phyloP scores from a whole-genome alignment of 2,329 filamentous ascomycete genomes.

The Cercospora sp. region DNA sequence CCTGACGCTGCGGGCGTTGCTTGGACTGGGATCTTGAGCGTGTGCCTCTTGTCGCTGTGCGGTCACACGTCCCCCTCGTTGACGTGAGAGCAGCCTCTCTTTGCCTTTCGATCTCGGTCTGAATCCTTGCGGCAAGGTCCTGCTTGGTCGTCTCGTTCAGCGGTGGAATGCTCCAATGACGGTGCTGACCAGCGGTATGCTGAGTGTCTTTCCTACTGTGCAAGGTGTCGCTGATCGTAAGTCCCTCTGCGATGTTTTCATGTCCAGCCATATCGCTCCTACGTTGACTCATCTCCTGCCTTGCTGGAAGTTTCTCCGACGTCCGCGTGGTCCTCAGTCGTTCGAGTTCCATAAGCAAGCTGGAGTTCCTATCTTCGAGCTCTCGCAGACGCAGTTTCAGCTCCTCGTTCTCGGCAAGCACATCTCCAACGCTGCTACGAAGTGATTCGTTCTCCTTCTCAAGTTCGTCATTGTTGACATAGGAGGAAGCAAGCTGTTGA shows the following conservation, averaged over 20 bases:
- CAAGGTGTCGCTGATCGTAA: slow-evolving; percentile 2
- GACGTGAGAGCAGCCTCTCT: slow-evolving; percentile 10
- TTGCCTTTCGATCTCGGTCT: slow-evolving; percentile 34
- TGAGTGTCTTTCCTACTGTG: not conserved
- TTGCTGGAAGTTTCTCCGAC: not conserved
- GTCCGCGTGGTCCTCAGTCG: slow-evolving; percentile 29
- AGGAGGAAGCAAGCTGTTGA: slow-evolving; percentile 62
- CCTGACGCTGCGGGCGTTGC: slow-evolving; percentile 6
- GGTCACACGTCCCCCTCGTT: not conserved
- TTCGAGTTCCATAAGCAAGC: slow-evolving; percentile 42
- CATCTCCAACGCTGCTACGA: slow-evolving; percentile 49
- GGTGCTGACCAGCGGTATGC: not conserved
- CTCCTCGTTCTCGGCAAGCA: slow-evolving; percentile 88
- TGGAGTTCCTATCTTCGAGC: slow-evolving; percentile 44
- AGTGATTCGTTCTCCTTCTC: slow-evolving; percentile 56
- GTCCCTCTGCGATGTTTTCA: slow-evolving; percentile 15
- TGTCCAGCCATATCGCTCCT: not conserved
- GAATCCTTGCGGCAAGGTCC: slow-evolving; percentile 31
- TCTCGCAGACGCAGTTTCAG: slow-evolving; percentile 40
- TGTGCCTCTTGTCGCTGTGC: not conserved
- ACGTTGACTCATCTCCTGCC: not conserved
- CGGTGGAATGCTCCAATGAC: slow-evolving; percentile 6
- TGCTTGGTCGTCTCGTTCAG: slow-evolving; percentile 21
- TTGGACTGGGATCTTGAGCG: slow-evolving; percentile 23
- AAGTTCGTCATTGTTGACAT: slow-evolving; percentile 55